Base-by-base conservation (phyloP, 352 stramenopile genomes). In the Phytophthora pisi region DNA sequence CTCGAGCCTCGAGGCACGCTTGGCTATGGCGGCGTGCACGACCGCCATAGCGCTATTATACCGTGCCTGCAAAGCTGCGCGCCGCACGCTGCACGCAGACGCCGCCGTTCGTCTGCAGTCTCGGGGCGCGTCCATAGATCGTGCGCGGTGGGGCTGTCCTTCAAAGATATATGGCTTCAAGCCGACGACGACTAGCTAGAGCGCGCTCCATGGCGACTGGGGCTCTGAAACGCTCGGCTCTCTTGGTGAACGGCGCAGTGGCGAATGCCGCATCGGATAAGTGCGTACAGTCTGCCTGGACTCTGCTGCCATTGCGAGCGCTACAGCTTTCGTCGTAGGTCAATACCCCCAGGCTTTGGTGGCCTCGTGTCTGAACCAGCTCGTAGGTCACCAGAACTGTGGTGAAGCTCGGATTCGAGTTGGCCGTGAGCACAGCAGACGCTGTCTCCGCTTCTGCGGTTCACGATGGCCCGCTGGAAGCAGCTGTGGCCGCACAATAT, bases 101-200 rank as follows among this genome's bases (percentile, higher is more conserved):
- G 34, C 15, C 36, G 28, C 1, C 16, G 9, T 68, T 62, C 51
- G 57, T 66, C 18, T 53, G 47, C 47, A 56, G 34, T 9, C 23
- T 53, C 24, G 24, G 13, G 24, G 23, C 24, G n/a, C 24, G 51
- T 53, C 57, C 51, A 56, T 58, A 53, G 28, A 66, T 57, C 51
- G 51, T 57, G 42, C 51, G 30, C 10, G 30, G 36, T 15, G 40
- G 51, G 57, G 8, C 65, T 68, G 63, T 72, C 65, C 58, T 71
- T 34, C 15, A 31, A 13, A 18, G 63, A 58, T 34, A 71, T 57
- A 60, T 50, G 43, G 57, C 40, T 54, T 60, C 62, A 45, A 60
- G 28, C 36, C 24, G 30, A 63, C 51, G 51, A 64, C 57, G 57
- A 71, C 57, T 71, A 58, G 57, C 53, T 57, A 71, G 60, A 31